Evolutionary conservation across 352 stramenopile genomes (phyloP).

Genomic region (Globisporangium cystogenes): DNA sequence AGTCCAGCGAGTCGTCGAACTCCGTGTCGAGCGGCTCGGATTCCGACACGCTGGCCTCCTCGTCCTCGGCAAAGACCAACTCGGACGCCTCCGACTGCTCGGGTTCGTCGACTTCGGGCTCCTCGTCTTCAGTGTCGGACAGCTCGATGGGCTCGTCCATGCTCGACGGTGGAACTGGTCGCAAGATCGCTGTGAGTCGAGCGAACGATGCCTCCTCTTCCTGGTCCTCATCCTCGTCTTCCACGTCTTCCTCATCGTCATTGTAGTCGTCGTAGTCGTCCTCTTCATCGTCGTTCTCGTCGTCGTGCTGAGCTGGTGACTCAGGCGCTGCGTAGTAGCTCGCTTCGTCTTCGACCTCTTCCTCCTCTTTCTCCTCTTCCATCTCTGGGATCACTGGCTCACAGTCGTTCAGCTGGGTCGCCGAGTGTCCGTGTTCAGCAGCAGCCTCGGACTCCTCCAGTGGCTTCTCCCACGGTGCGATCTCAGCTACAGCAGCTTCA

Average conservation of each 20-base stretch:
- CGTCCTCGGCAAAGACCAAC: background rate
- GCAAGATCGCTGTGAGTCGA: background rate
- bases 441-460: background rate
- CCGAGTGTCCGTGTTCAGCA: background rate
- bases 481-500: background rate
- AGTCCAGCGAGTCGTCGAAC: background rate
- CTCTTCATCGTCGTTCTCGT: slow-evolving; percentile 33
- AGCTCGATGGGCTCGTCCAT: background rate
- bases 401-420: background rate
- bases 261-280: slow-evolving; percentile 4
- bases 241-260: slow-evolving; percentile 34
- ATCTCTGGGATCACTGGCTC: background rate
- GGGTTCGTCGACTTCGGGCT: background rate
- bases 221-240: slow-evolving; percentile 35
- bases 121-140: background rate
- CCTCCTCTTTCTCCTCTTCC: slow-evolving; percentile 30
- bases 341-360: slow-evolving; percentile 30
- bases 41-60: background rate
- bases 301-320: slow-evolving; percentile 17
- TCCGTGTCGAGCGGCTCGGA: background rate
- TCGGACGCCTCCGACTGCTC: background rate
- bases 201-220: background rate
- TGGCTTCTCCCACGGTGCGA: background rate
- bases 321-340: slow-evolving; percentile 5
- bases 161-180: background rate